A percentile compares a stretch with the other conserved stretches of the same genome.
Conservation (phyloP, 2,329 filamentous ascomycete species). For the Fusarium sororula region DNA sequence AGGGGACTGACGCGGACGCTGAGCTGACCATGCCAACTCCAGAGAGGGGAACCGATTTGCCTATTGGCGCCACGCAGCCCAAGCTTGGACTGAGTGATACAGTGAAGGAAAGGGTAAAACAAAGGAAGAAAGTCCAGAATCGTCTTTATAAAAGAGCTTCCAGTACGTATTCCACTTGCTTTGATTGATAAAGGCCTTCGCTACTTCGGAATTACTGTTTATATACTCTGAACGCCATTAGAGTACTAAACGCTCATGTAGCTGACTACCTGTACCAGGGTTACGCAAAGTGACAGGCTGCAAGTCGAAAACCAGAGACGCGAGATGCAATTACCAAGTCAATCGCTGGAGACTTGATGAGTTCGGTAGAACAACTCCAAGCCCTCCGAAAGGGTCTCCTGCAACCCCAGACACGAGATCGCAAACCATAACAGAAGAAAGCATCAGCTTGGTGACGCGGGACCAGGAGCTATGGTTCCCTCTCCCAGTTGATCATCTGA, state of each 20-base stretch:
- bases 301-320: neutral
- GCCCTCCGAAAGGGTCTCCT: accelerated
- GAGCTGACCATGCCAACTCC: accelerated
- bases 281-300: neutral
- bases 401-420: accelerated
- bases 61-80: accelerated
- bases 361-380: accelerated
- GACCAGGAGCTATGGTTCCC: neutral
- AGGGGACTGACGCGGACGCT: too few species aligned
- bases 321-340: neutral
- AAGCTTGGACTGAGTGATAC: neutral
- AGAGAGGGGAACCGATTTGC: too few species aligned
- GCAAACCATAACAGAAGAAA: neutral
- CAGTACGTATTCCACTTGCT: neutral
- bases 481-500: neutral
- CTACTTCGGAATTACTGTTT: too few species aligned
- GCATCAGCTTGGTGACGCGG: accelerated
- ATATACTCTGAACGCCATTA: neutral
- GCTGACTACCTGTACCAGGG: neutral
- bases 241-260: neutral
- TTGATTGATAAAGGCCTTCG: too few species aligned
- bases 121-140: neutral
- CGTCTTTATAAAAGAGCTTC: neutral
- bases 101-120: neutral
- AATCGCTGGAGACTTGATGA: neutral